Evolutionary conservation across 495 filamentous ascomycete genomes (phyloP), one percentile per base, ranked within the genome.

Genomic region (Thermothielavioides terrestris): DNA sequence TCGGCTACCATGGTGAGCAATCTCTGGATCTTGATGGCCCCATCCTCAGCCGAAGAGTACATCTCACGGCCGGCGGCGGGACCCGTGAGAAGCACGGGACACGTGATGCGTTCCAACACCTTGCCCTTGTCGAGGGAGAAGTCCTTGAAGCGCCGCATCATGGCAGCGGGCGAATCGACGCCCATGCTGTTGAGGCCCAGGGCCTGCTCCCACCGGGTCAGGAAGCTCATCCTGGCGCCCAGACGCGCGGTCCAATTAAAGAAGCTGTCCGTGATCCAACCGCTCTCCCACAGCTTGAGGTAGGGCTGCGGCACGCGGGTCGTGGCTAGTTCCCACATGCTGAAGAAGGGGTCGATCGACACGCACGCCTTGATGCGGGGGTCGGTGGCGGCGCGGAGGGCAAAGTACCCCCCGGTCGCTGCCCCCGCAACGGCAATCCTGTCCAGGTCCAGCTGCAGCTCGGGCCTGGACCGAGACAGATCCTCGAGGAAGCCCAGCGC

Each of bases 301-400:
- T 68, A 62, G 0, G n/a, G 46, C n/a, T 18, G n/a, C 2, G 71
- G 58, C 45, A 73, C 55, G 2, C 60, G 57, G 1, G 23, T 45
- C 6, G n/a, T 52, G 1, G 54, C 62, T 7, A 75, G 46, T 20
- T 63, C 63, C 28, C 20, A 68, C 38, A 79, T 20, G 53, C 50
- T 41, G 57, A 71, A 73, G 43, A 75, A 63, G 3, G 50, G 38
- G 46, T 79, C 75, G 9, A 70, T 44, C 8, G 59, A 22, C 0
- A 77, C 54, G 46, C 74, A 77, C 0, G 75, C 75, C 28, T 63
- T 64, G 60, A 78, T 55, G 3, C 74, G 66, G 0, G 64, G 46
- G 46, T 77, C 73, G 0, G 72, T 71, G 1, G 54, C 72, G 55
- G 62, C 14, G 52, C 71, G 51, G 52, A 69, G 56, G 0, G 63